Evolutionary conservation across 1,284 basidiomycete species (phyloP), one percentile per base, ranked within the genome.

Genomic region (Ceratobasidium sp.): DNA sequence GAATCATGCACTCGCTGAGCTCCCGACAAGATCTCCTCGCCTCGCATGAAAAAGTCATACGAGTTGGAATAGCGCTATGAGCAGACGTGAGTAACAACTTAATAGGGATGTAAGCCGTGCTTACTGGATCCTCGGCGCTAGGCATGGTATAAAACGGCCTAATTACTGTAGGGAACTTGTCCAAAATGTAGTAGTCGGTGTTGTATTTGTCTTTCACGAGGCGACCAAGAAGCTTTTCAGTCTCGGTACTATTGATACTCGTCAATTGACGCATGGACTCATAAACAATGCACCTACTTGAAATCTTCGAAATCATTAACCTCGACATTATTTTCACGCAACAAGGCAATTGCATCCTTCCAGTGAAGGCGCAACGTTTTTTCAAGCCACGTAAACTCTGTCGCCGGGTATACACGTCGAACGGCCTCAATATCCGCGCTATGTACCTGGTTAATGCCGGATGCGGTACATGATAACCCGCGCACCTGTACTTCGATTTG

Each of bases 31-130:
- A 99, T 99, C 86, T 99, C 97, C 86, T 99, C 97, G 15, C 97
- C 97, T 56, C 97, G 92, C 96, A 99, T 98, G 91, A 99, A 99
- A 87, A 99, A 99, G 87, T 99, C 97, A 86, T 99, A 99, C 61
- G 97, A 98, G 87, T 99, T 99, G 77, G 97, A 98, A 77, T 98
- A 89, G 20, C 91, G 91, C 92, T 96, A 82, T 33, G 51, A 49
- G n/a, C 53, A 71, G 10, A 28, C n/a, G 68, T 53, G 51, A 75
- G 33, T 39, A 20, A 33, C n/a, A 61, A 23, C 28, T 20, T 72
- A 56, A 79, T 77, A 51, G 82, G 44, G 55, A 18, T 42, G 73
- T 51, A 28, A 10, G 13, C 26, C 7, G 28, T 49, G 85, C 93
- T 82, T 83, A 96, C 95, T 10, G 94, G 91, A 86, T 98, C 92